phyloP scores from a whole-genome alignment of 73 alveolate genomes.

The Tetrahymena elliotti region DNA sequence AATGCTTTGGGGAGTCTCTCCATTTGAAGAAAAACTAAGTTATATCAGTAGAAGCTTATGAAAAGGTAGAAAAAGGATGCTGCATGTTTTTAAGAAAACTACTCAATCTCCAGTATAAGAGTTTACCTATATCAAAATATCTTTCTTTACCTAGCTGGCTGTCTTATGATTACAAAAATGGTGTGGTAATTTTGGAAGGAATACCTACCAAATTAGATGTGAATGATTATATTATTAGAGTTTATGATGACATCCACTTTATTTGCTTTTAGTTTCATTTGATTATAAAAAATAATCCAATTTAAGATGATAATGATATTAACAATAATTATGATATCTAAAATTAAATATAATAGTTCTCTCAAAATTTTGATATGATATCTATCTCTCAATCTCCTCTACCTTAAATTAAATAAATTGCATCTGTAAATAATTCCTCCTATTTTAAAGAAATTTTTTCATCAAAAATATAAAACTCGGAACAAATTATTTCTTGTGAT shows the following conservation, averaged over 20 bases:
- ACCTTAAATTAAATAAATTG: too few species aligned
- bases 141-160: neutral
- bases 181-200: neutral
- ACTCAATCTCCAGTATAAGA: neutral
- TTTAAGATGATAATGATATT: neutral
- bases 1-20: neutral
- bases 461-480: too few species aligned
- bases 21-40: neutral
- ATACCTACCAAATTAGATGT: neutral
- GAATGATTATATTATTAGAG: neutral
- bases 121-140: neutral
- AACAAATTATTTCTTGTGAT: too few species aligned
- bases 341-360: neutral
- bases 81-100: neutral
- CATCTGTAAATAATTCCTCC: too few species aligned
- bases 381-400: neutral
- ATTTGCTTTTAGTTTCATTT: neutral
- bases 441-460: neutral
- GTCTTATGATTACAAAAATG: neutral
- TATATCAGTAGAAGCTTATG: neutral
- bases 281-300: neutral
- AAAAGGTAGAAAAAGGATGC: neutral
- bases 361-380: neutral
- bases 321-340: neutral
- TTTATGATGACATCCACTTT: neutral